These are phyloP conservation scores for Aspergillus thermomutatus DNA, from an alignment of 2,329 filamentous ascomycete genomes.

Conservation along the genomic window DNA sequence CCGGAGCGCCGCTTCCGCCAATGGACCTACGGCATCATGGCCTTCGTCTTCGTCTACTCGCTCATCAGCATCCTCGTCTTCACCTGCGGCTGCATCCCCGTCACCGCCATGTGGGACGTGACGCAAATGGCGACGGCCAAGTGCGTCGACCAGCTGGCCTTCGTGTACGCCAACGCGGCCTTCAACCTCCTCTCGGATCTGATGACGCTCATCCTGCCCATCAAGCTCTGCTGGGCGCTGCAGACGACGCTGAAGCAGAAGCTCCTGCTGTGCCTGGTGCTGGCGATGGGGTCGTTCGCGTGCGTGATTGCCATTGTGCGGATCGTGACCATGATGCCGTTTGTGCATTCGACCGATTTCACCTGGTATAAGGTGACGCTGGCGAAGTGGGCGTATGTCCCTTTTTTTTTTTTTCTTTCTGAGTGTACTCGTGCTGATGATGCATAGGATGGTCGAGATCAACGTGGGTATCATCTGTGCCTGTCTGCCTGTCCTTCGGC, in stretches of 20 bases:
- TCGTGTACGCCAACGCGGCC: slow-evolving; percentile 13
- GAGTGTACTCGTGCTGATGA: too few relatives aligned
- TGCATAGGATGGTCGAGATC: slow-evolving; percentile 13
- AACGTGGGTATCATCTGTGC: slow-evolving; percentile 16
- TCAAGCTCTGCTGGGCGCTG: slow-evolving; percentile 10
- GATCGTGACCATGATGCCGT: slow-evolving; percentile 14
- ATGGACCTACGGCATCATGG: slow-evolving; percentile 16
- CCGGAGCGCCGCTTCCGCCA: slow-evolving; percentile 15
- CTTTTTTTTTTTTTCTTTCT: too few relatives aligned
- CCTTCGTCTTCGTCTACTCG: slow-evolving; percentile 14
- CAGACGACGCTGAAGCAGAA: slow-evolving; percentile 8
- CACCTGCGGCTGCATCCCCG: slow-evolving; percentile 12
- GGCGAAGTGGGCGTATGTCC: slow-evolving; percentile 14
- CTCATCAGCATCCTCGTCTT: slow-evolving; percentile 13
- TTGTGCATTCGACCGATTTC: slow-evolving; percentile 10
- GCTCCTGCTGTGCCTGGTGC: slow-evolving; percentile 5
- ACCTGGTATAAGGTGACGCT: slow-evolving; percentile 13
- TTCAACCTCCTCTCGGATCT: slow-evolving; percentile 13
- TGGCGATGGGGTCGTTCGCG: slow-evolving; percentile 13
- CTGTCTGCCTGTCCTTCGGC: slow-evolving; percentile 11
- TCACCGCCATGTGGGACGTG: slow-evolving; percentile 14
- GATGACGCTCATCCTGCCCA: slow-evolving; percentile 7
- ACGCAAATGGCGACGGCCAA: slow-evolving; percentile 7
- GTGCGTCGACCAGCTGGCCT: slow-evolving; percentile 10
- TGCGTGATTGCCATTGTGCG: slow-evolving; percentile 13